These are phyloP conservation scores for Leucosporidium creatinivorum DNA, from an alignment of 768 basidiomycete genomes.

Conservation along the genomic window DNA sequence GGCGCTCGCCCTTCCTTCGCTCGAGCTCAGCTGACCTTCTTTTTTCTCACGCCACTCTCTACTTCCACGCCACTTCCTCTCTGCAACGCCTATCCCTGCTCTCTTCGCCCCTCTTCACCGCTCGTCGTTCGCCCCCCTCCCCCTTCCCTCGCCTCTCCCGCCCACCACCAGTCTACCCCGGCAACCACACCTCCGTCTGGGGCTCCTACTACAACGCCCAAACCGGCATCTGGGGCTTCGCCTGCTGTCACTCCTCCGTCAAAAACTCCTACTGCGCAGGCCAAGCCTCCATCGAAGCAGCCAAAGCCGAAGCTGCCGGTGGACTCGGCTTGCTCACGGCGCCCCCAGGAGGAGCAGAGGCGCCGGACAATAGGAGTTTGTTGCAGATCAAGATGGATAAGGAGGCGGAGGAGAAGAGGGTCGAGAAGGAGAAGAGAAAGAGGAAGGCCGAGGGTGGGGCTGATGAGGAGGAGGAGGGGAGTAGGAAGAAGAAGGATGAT, in stretches of 20 bases:
- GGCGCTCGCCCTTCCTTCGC: conserved; percentile 9
- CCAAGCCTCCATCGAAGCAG: conserved; percentile 26
- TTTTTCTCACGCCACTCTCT: too few relatives aligned
- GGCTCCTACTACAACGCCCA: conserved; percentile 82
- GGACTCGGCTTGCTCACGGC: not conserved
- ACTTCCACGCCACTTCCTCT: not conserved
- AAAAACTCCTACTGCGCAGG: conserved; percentile 40
- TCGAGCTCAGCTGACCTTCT: conserved; percentile 9
- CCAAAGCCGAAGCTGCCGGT: conserved; percentile 12
- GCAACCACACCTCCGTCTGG: conserved; percentile 96
- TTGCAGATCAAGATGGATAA: conserved; percentile 61
- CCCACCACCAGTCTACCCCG: conserved; percentile 59
- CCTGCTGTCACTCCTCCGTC: conserved; percentile 85
- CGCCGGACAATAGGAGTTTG: conserved; percentile 56
- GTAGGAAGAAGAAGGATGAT: conserved; percentile 8
- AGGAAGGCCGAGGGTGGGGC: conserved; percentile 48
- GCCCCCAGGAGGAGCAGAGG: conserved; percentile 44
- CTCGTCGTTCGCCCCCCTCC: not conserved
- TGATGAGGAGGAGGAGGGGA: conserved; percentile 7
- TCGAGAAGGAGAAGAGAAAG: conserved; percentile 54
- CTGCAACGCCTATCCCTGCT: too few relatives aligned
- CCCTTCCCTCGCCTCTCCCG: not conserved
- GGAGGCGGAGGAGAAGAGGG: conserved; percentile 52
- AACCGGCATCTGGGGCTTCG: conserved; percentile 78
- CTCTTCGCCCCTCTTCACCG: not conserved